Evolutionary conservation across 2,329 filamentous ascomycete genomes (phyloP), one percentile per base, ranked within the genome.

Genomic region (Domatiomyces globalis): DNA sequence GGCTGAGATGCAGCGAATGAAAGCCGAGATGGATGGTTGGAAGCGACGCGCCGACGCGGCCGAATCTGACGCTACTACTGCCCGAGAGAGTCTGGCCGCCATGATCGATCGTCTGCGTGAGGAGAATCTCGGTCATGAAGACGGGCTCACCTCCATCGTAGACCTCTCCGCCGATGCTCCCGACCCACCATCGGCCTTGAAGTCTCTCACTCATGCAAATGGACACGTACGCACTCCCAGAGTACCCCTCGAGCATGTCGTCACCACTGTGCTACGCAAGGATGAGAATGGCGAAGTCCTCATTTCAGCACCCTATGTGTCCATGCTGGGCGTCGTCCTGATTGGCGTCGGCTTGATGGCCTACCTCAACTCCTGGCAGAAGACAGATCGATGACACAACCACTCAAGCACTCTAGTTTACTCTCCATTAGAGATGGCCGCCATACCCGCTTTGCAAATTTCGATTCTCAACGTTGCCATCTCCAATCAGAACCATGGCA

Each of bases 291-390:
- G 62, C 43, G 63, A 67, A 48, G 61, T 68, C 22, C 63, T 78
- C 46, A 66, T 73, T 55, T 75, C 77, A 51, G 73, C 85, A 53
- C 86, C 86, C 15, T 90, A 89, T 63, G 83, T 84, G 43, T 88
- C 84, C 1, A 87, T 90, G 78, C 69, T 92, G 45, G 84, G 86
- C 9, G 86, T 92, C 29, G 85, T 92, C 22, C 67, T 92, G 51
- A 71, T 92, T 54, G 86, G 86, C 29, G 83, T 92, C 71, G 84
- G 86, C 12, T 66, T 92, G 57, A 92, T 92, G 86, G 85, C 84
- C 43, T 89, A 88, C 67, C 75, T 92, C 60, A 92, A 92, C 63
- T 83, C 84, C 49, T 90, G 85, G 85, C 84, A 87, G 62, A 74
- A 73, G 61, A 65, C 70, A 50, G 74, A 76, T 54, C 69, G 69